Conservation (phyloP, 1,284 basidiomycete genomes). For the Pseudozyma pruni region DNA sequence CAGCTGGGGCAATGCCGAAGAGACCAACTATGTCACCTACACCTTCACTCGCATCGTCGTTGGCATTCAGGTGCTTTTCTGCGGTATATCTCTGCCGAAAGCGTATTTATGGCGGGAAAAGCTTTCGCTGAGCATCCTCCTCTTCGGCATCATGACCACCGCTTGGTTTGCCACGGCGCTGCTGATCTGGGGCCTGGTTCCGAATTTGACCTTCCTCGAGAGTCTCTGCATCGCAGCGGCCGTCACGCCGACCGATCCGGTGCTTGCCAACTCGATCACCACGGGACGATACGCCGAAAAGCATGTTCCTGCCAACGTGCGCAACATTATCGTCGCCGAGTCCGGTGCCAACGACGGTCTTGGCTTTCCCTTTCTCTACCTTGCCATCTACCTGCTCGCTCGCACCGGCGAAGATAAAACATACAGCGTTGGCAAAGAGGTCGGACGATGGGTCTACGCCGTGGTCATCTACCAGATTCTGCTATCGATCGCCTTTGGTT, state of each 20-base stretch:
- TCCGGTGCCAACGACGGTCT: constrained; percentile 70
- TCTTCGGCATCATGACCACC: constrained; percentile 68
- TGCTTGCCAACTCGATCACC: constrained; percentile 68
- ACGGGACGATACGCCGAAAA: constrained; percentile 69
- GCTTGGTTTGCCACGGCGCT: constrained; percentile 69
- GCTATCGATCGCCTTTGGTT: constrained; percentile 66
- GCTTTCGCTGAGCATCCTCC: constrained; percentile 65
- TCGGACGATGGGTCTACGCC: constrained; percentile 69
- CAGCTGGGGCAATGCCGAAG: constrained; percentile 53
- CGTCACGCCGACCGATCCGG: constrained; percentile 70
- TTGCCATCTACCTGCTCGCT: constrained; percentile 67
- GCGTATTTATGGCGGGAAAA: constrained; percentile 64
- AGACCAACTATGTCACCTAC: constrained; percentile 67
- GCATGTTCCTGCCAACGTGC: constrained; percentile 68
- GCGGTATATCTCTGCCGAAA: constrained; percentile 68
- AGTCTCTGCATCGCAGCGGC: constrained; percentile 68
- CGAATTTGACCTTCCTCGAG: constrained; percentile 68
- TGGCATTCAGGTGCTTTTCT: constrained; percentile 68
- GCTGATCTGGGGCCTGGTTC: constrained; percentile 67
- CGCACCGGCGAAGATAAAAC: constrained; percentile 50
- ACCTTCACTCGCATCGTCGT: constrained; percentile 68
- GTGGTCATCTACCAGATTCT: constrained; percentile 69
- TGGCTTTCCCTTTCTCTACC: constrained; percentile 61
- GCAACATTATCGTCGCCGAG: constrained; percentile 69
- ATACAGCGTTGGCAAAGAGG: constrained; percentile 57